phyloP scores from a whole-genome alignment of 2,329 filamentous ascomycete genomes.

The Malbranchea zuffiana region DNA sequence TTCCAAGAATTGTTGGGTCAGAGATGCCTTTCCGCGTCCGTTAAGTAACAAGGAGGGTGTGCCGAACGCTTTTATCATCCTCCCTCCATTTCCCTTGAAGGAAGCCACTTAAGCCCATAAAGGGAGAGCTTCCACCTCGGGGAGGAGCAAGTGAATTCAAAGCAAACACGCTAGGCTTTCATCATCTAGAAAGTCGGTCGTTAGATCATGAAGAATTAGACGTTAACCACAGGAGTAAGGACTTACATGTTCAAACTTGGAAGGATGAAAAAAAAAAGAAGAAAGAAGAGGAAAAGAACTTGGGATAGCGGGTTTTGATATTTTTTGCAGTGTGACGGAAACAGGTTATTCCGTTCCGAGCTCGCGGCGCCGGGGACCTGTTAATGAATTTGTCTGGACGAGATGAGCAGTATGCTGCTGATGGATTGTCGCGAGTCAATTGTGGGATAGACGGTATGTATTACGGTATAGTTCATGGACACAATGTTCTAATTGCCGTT shows the following conservation, averaged over 20 bases:
- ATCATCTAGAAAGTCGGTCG: slow-evolving; percentile 61
- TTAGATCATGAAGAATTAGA: slow-evolving; percentile 11
- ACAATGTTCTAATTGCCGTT: too few relatives aligned
- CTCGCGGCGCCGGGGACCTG: too few relatives aligned
- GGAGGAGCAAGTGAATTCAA: slow-evolving; percentile 65
- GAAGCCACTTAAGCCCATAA: slow-evolving; percentile 78
- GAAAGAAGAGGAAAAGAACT: slow-evolving; percentile 13
- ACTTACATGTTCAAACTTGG: slow-evolving; percentile 96
- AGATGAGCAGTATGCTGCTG: too few relatives aligned
- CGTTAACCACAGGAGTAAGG: slow-evolving; percentile 8
- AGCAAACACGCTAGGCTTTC: slow-evolving; percentile 95
- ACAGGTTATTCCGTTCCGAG: too few relatives aligned
- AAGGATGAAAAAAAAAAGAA: slow-evolving; percentile 71
- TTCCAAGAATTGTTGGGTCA: slow-evolving; percentile 58
- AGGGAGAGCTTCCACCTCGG: slow-evolving; percentile 69
- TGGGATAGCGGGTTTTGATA: too few relatives aligned
- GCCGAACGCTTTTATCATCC: slow-evolving; percentile 99
- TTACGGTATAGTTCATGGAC: too few relatives aligned
- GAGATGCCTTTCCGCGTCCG: slow-evolving; percentile 98
- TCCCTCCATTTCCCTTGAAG: slow-evolving; percentile 53
- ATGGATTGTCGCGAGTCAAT: too few relatives aligned
- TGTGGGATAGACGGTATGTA: too few relatives aligned
- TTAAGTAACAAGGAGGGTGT: slow-evolving; percentile 95
- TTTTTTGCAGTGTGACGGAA: too few relatives aligned
- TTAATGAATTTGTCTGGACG: too few relatives aligned